Conservation (phyloP, 495 filamentous ascomycete species). For the Neurospora africana region DNA sequence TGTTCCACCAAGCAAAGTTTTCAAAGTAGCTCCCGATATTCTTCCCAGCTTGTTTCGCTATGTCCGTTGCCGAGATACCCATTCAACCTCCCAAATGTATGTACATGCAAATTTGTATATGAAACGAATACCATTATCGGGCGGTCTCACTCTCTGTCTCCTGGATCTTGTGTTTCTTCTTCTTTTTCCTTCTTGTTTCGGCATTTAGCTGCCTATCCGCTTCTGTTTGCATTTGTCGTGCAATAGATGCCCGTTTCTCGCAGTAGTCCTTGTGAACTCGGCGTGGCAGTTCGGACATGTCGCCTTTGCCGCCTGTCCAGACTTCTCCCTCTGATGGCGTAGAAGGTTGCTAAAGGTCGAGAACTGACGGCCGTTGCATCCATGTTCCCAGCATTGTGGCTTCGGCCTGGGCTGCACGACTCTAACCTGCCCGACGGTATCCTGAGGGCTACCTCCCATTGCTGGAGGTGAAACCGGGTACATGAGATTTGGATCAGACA, state of each 20-base stretch:
- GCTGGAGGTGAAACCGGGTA: conserved; percentile 27
- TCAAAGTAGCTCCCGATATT: background rate
- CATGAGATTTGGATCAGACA: conserved; percentile 32
- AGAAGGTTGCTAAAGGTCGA: conserved; percentile 93
- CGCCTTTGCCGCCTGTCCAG: conserved; percentile 75
- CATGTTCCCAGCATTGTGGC: conserved; percentile 92
- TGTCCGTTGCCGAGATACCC: background rate
- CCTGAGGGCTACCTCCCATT: conserved; percentile 19
- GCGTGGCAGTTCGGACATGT: conserved; percentile 80
- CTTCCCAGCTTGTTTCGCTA: background rate
- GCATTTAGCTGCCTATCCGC: conserved; percentile 26
- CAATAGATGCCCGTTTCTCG: conserved; percentile 75
- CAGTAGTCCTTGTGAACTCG: conserved; percentile 85
- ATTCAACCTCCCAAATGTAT: background rate
- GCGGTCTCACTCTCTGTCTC: background rate
- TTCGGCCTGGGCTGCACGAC: conserved; percentile 69
- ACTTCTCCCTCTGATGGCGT: conserved; percentile 88
- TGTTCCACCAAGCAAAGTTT: background rate
- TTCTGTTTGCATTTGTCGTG: conserved; percentile 83
- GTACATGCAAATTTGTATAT: background rate
- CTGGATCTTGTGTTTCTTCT: background rate
- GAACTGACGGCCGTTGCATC: conserved; percentile 88
- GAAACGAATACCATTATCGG: background rate
- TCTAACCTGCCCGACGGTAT: conserved; percentile 44
- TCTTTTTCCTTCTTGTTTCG: background rate